Percentiles rank a stretch among this genome's conserved stretches.
Conservation (phyloP, 768 basidiomycete species). For the Hericium rajendrae region DNA sequence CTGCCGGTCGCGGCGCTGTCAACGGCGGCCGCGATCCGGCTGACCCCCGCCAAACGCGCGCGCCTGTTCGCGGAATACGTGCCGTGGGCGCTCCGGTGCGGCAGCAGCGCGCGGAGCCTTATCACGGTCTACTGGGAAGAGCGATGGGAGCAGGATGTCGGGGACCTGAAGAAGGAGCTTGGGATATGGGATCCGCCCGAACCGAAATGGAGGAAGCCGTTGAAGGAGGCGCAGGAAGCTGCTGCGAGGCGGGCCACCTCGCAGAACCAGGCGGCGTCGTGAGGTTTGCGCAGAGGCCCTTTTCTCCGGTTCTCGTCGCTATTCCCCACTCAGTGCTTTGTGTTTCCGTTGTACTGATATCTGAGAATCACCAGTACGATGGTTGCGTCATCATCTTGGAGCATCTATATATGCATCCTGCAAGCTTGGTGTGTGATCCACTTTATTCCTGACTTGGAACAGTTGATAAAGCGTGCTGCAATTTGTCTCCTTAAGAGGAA, state of each 20-base stretch:
- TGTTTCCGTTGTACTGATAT: too few relatives aligned
- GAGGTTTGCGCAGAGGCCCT: neutral
- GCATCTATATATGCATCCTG: too few relatives aligned
- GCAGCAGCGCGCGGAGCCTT: slow-evolving; percentile 61
- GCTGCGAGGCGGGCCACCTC: slow-evolving; percentile 18
- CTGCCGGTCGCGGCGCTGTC: slow-evolving; percentile 83
- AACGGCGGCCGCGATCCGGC: slow-evolving; percentile 68
- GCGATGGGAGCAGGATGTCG: slow-evolving; percentile 77
- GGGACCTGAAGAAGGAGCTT: slow-evolving; percentile 76
- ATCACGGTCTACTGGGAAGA: slow-evolving; percentile 96
- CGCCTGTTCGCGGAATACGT: slow-evolving; percentile 69
- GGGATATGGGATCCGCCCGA: slow-evolving; percentile 80
- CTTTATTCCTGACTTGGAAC: too few relatives aligned
- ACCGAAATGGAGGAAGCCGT: slow-evolving; percentile 56
- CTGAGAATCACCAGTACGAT: too few relatives aligned
- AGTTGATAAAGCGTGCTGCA: too few relatives aligned
- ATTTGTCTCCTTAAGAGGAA: too few relatives aligned
- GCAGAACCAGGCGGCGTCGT: neutral
- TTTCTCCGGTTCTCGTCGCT: neutral
- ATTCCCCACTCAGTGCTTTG: neutral
- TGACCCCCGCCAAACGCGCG: slow-evolving; percentile 35
- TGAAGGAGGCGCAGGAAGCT: slow-evolving; percentile 47
- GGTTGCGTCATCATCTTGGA: too few relatives aligned
- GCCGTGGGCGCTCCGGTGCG: slow-evolving; percentile 87
- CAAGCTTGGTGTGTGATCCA: too few relatives aligned